Evolutionary conservation across 2,329 filamentous ascomycete genomes (phyloP), one percentile per base, ranked within the genome.

Genomic region (Xylariaceae sp.): DNA sequence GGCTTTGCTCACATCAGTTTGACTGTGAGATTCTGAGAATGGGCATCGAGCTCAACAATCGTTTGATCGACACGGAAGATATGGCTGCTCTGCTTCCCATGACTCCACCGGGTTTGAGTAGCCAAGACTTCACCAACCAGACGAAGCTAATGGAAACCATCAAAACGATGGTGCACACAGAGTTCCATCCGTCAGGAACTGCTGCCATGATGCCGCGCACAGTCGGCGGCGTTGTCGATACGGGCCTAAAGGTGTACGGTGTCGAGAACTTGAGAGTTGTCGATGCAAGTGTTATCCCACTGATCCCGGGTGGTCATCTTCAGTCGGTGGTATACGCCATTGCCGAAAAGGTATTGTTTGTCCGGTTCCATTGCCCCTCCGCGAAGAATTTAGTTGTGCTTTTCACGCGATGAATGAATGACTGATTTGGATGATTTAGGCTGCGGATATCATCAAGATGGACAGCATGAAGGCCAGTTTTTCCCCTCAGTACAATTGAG

Each of bases 401-500:
- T 23, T 2, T n/a, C 30, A 3, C 35, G 15, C 11, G 3, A 13
- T 45, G 8, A 2, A 44, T 49, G 2, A 17, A 39, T 61, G 61
- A 41, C 56, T 58, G 53, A 61, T 50, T 57, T 61, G 30, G 4
- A 23, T 45, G 37, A 52, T 18, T 58, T 47, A 78, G 76, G 77
- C 77, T 17, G 77, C 77, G 13, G 77, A 79, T 63, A 75, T 79
- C 48, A 79, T 80, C 65, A 78, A 76, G 63, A 65, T 68, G 9
- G 63, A 66, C 15, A 60, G 58, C 10, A 55, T 35, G 18, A 56
- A 34, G 49, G 44, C n/a, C 13, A 45, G 50, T 50, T 35, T 35
- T 45, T 11, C 50, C 51, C 35, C 51, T 2, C 11, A 13, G 10
- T 37, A 54, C 13, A 11, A 35, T 53, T 39, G 9, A 3, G 17